Evolutionary conservation across 2,329 filamentous ascomycete genomes (phyloP).

Genomic region (Trichoderma koningiopsis): DNA sequence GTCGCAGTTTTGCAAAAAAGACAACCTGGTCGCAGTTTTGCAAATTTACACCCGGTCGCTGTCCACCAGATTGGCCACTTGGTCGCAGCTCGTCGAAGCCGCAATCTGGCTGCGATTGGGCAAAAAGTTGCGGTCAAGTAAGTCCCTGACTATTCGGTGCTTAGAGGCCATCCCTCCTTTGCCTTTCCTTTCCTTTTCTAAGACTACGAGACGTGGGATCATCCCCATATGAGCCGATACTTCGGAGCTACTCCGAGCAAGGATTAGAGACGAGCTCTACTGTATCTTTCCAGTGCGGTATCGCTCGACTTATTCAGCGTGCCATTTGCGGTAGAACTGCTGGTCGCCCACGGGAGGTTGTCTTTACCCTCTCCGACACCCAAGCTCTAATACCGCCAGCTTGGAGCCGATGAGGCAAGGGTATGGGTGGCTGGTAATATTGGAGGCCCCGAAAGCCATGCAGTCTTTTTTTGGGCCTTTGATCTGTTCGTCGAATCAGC

Average conservation of each 20-base stretch:
- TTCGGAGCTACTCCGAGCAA: neutral
- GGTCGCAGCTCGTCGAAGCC: neutral
- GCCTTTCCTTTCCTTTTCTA: neutral
- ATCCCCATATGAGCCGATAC: neutral
- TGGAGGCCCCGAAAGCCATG: neutral
- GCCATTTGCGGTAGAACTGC: neutral
- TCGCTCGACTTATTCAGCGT: neutral
- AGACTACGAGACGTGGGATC: too few species aligned
- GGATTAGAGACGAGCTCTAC: neutral
- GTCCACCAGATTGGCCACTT: neutral
- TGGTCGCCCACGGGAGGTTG: neutral
- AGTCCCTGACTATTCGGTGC: neutral
- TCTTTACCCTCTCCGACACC: neutral
- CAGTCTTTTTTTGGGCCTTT: neutral
- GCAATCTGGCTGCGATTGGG: too few species aligned
- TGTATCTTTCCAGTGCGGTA: neutral
- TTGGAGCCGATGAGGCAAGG: conserved; percentile 9
- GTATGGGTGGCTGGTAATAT: neutral
- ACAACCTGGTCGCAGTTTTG: neutral
- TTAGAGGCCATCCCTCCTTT: neutral
- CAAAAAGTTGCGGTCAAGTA: neutral
- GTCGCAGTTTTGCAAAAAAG: neutral
- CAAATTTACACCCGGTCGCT: too few species aligned
- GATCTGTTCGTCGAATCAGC: neutral
- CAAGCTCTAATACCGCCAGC: conserved; percentile 10